Evolutionary conservation across 495 filamentous ascomycete species (phyloP), one percentile per base, ranked within the genome.

Genomic region (Penicillium goetzii): DNA sequence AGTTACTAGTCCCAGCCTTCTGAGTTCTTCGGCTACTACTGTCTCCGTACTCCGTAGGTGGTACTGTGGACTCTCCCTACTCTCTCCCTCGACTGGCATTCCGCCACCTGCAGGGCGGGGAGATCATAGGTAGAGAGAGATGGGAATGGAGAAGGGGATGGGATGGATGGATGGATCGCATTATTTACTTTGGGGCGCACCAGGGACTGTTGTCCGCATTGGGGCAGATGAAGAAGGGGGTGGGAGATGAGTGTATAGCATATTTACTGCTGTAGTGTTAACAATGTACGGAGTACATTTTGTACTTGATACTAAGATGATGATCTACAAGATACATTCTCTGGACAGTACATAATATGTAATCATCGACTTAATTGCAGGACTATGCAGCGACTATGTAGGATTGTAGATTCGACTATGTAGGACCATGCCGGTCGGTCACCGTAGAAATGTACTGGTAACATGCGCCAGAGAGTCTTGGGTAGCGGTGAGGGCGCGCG

Each of bases 91-190:
- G 15, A 30, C 21, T 47, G 43, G 53, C 58, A 60, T 63, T 52
- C 65, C 58, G 58, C 63, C 53, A 62, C 60, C 28, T 62, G 60
- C 51, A 61, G 38, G 56, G n/a, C 25, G 21, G 47, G 47, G 47
- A 21, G 41, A 49, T 49, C 56, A 45, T 33, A 15, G n/a, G n/a
- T n/a, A n/a, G n/a, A n/a, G 26, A 19, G 11, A 17, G 19, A 40
- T 14, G 11, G 10, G 17, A n/a, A 25, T 25, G 36, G 53, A 28
- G 47, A n/a, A n/a, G 12, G 26, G 3, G 14, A 10, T 11, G 21
- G 5, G 14, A 30, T 51, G 47, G 47, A 30, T 49, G 45, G 45
- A 49, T 51, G 26, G 47, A 51, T 51, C 47, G 25, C 47, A 47
- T 47, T 21, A 47, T 23, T 47, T 51, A n/a, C 14, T 51, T 30